These are phyloP conservation scores for Agaricus blazei DNA, from an alignment of 768 basidiomycete genomes.

Conservation along the genomic window DNA sequence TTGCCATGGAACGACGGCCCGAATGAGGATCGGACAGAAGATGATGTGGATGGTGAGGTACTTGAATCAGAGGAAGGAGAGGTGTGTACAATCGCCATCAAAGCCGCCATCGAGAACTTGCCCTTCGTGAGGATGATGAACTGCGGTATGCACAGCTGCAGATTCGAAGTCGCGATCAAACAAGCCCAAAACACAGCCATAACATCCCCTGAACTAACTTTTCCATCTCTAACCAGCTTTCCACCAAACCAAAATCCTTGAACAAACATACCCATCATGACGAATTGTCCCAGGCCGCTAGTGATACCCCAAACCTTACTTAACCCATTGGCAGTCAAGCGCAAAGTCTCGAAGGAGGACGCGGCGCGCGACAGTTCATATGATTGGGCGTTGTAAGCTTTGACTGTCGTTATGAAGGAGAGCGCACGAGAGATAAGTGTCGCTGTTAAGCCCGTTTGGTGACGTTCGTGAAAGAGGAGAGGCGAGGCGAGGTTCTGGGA, in stretches of 20 bases:
- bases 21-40: slow-evolving; percentile 50
- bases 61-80: slow-evolving; percentile 15
- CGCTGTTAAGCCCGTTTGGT: slow-evolving; percentile 63
- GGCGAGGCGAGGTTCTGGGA: slow-evolving; percentile 70
- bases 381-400: slow-evolving; percentile 79
- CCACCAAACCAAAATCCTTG: slow-evolving; percentile 96
- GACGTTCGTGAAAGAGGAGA: slow-evolving; percentile 61
- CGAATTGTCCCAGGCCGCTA: slow-evolving; percentile 67
- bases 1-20: slow-evolving; percentile 37
- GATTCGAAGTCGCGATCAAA: slow-evolving; percentile 80
- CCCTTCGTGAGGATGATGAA: slow-evolving; percentile 75
- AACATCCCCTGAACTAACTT: slow-evolving; percentile 65
- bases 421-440: slow-evolving; percentile 76
- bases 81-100: slow-evolving; percentile 56
- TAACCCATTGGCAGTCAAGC: slow-evolving; percentile 44
- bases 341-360: slow-evolving; percentile 38
- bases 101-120: slow-evolving; percentile 71
- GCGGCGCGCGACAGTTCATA: slow-evolving; percentile 42
- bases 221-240: slow-evolving; percentile 78
- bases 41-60: slow-evolving; percentile 22
- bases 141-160: slow-evolving; percentile 85
- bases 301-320: slow-evolving; percentile 75
- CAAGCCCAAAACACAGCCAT: slow-evolving; percentile 99
- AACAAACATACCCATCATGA: slow-evolving; percentile 90
- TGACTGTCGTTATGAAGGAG: slow-evolving; percentile 81